Conservation (phyloP, 352 stramenopile genomes). For the Pythium folliculosum region DNA sequence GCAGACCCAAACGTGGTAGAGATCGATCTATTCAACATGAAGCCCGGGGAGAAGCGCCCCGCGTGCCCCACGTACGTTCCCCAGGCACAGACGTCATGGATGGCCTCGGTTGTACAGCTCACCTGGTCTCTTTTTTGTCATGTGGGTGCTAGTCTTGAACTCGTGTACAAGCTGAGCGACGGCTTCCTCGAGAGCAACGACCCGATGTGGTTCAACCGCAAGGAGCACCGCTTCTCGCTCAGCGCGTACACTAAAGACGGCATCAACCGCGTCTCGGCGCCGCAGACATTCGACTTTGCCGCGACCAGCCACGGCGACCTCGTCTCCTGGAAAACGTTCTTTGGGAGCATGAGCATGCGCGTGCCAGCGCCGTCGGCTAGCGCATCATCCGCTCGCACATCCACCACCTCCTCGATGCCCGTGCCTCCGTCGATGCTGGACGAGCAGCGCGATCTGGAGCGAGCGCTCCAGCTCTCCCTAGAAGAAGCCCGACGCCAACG, state of each 20-base stretch:
- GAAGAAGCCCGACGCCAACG: slow-evolving; percentile 46
- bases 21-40: slow-evolving; percentile 84
- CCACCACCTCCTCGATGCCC: background rate
- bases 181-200: slow-evolving; percentile 59
- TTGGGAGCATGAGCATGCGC: slow-evolving; percentile 42
- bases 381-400: background rate
- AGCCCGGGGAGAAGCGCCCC: slow-evolving; percentile 65
- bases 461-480: slow-evolving; percentile 54
- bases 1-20: slow-evolving; percentile 57
- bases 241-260: slow-evolving; percentile 61
- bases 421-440: slow-evolving; percentile 34
- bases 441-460: slow-evolving; percentile 61
- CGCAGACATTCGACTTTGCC: slow-evolving; percentile 69
- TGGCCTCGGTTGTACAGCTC: too few species aligned
- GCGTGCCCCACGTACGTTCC: slow-evolving; percentile 53
- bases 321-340: slow-evolving; percentile 70
- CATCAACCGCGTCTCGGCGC: slow-evolving; percentile 60
- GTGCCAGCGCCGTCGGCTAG: background rate
- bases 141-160: slow-evolving; percentile 37
- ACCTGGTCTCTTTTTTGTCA: background rate
- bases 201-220: slow-evolving; percentile 66
- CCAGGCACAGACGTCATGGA: too few species aligned
- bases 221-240: slow-evolving; percentile 68
- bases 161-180: slow-evolving; percentile 63
- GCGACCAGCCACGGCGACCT: slow-evolving; percentile 58